phyloP scores from a whole-genome alignment of 1,284 basidiomycete genomes.

The Boletus smithii region DNA sequence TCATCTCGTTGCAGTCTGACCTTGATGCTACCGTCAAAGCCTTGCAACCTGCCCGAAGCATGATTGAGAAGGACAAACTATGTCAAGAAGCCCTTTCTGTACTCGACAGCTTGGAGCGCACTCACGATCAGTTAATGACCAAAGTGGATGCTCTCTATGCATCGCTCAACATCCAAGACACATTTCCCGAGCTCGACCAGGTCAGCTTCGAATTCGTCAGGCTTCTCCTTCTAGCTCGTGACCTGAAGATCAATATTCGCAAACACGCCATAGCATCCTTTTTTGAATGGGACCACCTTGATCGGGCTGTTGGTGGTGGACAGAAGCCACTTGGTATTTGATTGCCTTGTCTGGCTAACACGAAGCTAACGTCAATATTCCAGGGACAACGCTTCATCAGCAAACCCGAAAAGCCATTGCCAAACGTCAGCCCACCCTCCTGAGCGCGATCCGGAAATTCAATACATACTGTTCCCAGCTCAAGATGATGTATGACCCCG shows the following conservation, averaged over 20 bases:
- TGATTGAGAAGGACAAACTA: neutral
- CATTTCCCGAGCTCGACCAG: neutral
- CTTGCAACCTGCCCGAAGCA: neutral
- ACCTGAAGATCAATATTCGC: constrained; percentile 40
- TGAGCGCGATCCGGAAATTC: constrained; percentile 10
- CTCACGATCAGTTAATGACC: constrained; percentile 18
- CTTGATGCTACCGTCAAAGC: neutral
- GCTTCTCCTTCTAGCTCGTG: constrained; percentile 23
- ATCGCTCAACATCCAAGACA: constrained; percentile 35
- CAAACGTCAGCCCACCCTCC: constrained; percentile 2
- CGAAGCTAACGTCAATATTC: too few relatives aligned
- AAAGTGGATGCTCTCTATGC: constrained; percentile 34
- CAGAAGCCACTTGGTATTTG: constrained; percentile 33
- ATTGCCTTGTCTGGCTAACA: too few relatives aligned
- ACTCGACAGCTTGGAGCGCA: constrained; percentile 18
- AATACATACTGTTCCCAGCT: constrained; percentile 8
- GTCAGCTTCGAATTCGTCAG: neutral
- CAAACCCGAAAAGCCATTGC: constrained; percentile 5
- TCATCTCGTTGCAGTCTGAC: constrained; percentile 18
- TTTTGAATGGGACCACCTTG: constrained; percentile 39
- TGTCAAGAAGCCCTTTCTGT: neutral
- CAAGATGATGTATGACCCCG: neutral
- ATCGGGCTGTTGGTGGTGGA: constrained; percentile 35
- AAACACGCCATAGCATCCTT: constrained; percentile 35
- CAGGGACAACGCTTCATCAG: constrained; percentile 10